Evolutionary conservation across 495 filamentous ascomycete genomes (phyloP), one percentile per base, ranked within the genome.

Genomic region (Talaromyces liani): DNA sequence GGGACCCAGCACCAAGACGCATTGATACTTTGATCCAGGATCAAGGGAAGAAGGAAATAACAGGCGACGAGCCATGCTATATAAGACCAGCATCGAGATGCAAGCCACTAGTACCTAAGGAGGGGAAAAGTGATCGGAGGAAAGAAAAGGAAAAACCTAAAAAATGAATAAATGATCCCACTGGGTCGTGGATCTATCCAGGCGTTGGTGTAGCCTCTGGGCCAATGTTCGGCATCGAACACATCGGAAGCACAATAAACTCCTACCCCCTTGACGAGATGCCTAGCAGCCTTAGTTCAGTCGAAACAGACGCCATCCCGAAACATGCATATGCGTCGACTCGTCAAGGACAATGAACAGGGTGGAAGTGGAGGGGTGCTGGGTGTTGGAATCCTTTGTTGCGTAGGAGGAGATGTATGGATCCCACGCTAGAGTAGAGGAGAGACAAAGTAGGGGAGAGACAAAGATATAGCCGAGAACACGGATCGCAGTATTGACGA

Each of bases 311-410:
- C n/a, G 18, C 27, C 27, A 33, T 33, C 29, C 56, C n/a, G n/a
- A 33, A n/a, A n/a, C 56, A 58, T 58, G 56, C 56, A 58, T 58
- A 25, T 16, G 56, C 53, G 12, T 56, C 53, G 53, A 29, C 53
- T 56, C 53, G 53, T 27, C 53, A 56, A 29, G 9, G 31, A 58
- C 56, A 58, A 58, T 36, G 56, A 58, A 36, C 56, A 9, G 29
- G 27, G n/a, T 22, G 27, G 2, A 18, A 34, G 55, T n/a, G 25
- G 29, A 22, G 10, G 27, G 31, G 12, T 12, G n/a, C n/a, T n/a
- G n/a, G n/a, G n/a, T n/a, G n/a, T n/a, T n/a, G 8, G 55, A n/a
- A 4, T 58, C 29, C 56, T 58, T 58, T 58, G 56, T 58, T 58
- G 56, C 18, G 14, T n/a, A 18, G 56, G 29, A 24, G 20, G 14